Conservation (phyloP, 805 yeast genomes). For the Lipomyces chichibuensis region DNA sequence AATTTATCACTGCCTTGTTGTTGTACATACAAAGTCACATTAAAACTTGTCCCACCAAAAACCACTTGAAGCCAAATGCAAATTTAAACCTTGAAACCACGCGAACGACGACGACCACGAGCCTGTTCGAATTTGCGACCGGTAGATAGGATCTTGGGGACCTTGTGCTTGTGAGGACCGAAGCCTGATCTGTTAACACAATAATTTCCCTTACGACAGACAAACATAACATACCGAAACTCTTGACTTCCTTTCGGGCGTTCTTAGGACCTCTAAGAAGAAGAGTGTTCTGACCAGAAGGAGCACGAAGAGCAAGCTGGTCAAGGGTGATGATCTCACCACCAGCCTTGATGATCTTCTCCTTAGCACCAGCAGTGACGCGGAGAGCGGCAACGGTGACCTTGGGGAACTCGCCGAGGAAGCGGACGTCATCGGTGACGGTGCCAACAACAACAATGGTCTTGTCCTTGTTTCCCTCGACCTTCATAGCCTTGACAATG, state of each 20-base stretch:
- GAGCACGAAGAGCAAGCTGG: slow-evolving; percentile 98
- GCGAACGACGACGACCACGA: slow-evolving; percentile 99
- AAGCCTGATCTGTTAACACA: slow-evolving; percentile 52
- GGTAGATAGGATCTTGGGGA: slow-evolving; percentile 95
- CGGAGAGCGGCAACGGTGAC: slow-evolving; percentile 98
- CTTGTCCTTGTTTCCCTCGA: slow-evolving; percentile 84
- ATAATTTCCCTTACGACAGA: not conserved
- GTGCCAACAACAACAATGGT: slow-evolving; percentile 98
- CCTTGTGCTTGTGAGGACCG: slow-evolving; percentile 99
- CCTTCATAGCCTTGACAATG: slow-evolving; percentile 79
- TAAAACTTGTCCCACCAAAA: not conserved
- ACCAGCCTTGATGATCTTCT: slow-evolving; percentile 96
- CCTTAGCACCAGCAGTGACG: slow-evolving; percentile 99
- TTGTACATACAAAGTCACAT: slow-evolving; percentile 7
- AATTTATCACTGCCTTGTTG: not conserved
- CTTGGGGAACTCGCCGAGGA: slow-evolving; percentile 85
- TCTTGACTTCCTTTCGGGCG: slow-evolving; percentile 99
- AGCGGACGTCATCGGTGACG: slow-evolving; percentile 96
- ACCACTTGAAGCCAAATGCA: slow-evolving; percentile 11
- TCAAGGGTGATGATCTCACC: slow-evolving; percentile 99
- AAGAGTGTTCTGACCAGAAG: slow-evolving; percentile 99
- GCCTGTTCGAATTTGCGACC: slow-evolving; percentile 99
- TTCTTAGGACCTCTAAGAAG: slow-evolving; percentile 98
- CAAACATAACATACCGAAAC: slow-evolving; percentile 60
- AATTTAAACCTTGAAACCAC: slow-evolving; percentile 99